Evolutionary conservation across 192 early-diverging fungal species (phyloP), one percentile per base, ranked within the genome.

Genomic region (Coemansia interrupta): DNA sequence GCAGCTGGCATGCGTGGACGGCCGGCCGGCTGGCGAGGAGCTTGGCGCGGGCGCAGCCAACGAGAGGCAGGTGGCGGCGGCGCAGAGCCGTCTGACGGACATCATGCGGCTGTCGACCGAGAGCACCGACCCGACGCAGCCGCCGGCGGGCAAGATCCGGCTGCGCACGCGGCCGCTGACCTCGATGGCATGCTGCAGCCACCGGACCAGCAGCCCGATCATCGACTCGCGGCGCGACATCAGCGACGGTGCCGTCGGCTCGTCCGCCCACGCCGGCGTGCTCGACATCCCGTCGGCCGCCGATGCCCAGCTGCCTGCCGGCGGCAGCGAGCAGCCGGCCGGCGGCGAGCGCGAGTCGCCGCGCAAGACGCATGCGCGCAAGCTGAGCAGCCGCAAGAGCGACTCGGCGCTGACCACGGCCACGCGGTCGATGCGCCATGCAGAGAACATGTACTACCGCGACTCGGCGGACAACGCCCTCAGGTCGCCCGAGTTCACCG

Each of bases 121-220:
- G 2, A 54, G 39, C 29, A 26, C 11, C 13, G 49, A 47, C 45
- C 20, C n/a, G 17, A 8, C 29, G 29, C 46, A 17, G 58, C 56
- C n/a, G 39, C 38, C 51, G 23, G 54, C 47, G 17, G 51, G 60
- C 52, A 77, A 63, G 57, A 70, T 77, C 41, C 63, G 63, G 9
- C 68, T 77, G 20, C 73, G 73, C 54, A 77, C 73, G 18, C 64
- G 73, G 22, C 73, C 73, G 9, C 52, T 77, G 30, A 77, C 73
- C 7, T 62, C 73, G 11, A 62, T 63, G 24, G 60, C 64, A 0
- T 65, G 51, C 54, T 42, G 61, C 41, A 47, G 39, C 14, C 60
- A 64, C 14, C 63, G 54, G 39, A 17, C 38, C 23, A 65, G 63
- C 29, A 72, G 63, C 39, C 54, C 63, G 4, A 36, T 72, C 2